A percentile compares a stretch with the other conserved stretches of the same genome.
phyloP scores from a whole-genome alignment of 371 early-diverging fungal genomes.

The Circinella umbellata region DNA sequence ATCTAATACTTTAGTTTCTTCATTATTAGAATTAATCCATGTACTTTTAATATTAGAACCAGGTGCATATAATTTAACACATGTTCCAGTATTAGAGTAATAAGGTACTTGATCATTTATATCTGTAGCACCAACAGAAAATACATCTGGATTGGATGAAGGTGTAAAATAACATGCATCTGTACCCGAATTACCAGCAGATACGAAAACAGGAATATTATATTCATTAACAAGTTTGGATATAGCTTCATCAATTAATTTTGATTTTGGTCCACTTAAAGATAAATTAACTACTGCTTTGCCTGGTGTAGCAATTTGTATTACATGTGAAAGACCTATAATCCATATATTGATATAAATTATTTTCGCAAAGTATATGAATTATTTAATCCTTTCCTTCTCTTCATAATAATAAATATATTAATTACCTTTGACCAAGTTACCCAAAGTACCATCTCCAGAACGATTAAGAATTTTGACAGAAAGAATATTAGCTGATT shows the following conservation, averaged over 20 bases:
- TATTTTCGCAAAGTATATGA: no score
- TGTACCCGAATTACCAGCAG: slow-evolving; percentile 72
- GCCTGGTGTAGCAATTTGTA: slow-evolving; percentile 31
- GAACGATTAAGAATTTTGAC: slow-evolving; percentile 67
- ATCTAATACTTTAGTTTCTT: slow-evolving; percentile 46
- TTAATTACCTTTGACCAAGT: slow-evolving; percentile 63
- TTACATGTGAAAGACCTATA: slow-evolving; percentile 28
- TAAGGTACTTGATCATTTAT: slow-evolving; percentile 49
- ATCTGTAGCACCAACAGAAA: slow-evolving; percentile 72
- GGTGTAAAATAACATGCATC: slow-evolving; percentile 76
- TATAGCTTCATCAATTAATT: slow-evolving; percentile 32
- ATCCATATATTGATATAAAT: background rate
- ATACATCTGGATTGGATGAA: slow-evolving; percentile 59
- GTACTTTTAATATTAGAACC: slow-evolving; percentile 50
- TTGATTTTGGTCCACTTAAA: slow-evolving; percentile 56
- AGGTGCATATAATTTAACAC: slow-evolving; percentile 63
- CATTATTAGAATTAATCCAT: slow-evolving; percentile 37
- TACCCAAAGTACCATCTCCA: slow-evolving; percentile 63
- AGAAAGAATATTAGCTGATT: slow-evolving; percentile 70
- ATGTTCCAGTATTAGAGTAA: slow-evolving; percentile 58
- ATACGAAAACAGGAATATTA: slow-evolving; percentile 55
- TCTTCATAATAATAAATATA: no score
- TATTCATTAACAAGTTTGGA: slow-evolving; percentile 49
- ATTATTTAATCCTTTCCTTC: background rate
- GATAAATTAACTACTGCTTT: slow-evolving; percentile 61